Percentiles rank a stretch among this genome's conserved stretches.
Evolutionary conservation across 129 eudicot species (phyloP).

Genomic region (Gnaphalium uliginosum): DNA sequence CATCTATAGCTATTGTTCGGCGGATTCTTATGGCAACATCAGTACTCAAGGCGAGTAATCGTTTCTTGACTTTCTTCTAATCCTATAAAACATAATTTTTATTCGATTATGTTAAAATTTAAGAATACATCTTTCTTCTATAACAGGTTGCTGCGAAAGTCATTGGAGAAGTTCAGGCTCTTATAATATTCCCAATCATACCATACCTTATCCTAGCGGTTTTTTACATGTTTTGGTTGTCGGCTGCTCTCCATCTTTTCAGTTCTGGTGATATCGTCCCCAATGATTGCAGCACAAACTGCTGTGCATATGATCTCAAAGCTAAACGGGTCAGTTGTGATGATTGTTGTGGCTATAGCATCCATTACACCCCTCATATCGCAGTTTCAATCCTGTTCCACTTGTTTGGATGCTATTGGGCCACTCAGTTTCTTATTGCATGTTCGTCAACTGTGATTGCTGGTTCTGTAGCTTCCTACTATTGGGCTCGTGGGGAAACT

Average conservation of each 20-base stretch:
- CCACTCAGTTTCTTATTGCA: constrained; percentile 76
- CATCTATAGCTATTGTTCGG: constrained; percentile 82
- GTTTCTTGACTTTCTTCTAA: not conserved
- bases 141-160: constrained; percentile 98
- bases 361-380: constrained; percentile 80
- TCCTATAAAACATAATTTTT: not conserved
- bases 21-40: constrained; percentile 98
- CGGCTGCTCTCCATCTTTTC: constrained; percentile 88
- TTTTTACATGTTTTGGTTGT: constrained; percentile 88
- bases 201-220: constrained; percentile 77
- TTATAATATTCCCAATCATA: constrained; percentile 76
- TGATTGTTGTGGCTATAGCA: constrained; percentile 80
- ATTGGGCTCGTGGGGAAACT: constrained; percentile 90
- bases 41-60: constrained; percentile 74
- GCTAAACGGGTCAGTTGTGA: constrained; percentile 75
- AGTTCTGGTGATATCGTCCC: constrained; percentile 78
- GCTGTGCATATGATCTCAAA: constrained; percentile 88
- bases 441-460: constrained; percentile 92
- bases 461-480: constrained; percentile 96
- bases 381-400: constrained; percentile 83
- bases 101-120: not conserved
- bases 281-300: constrained; percentile 70
- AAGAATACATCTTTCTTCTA: not conserved
- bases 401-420: constrained; percentile 93
- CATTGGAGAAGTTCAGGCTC: constrained; percentile 95